phyloP scores from a whole-genome alignment of 805 yeast genomes.

The Candida gorgasii region DNA sequence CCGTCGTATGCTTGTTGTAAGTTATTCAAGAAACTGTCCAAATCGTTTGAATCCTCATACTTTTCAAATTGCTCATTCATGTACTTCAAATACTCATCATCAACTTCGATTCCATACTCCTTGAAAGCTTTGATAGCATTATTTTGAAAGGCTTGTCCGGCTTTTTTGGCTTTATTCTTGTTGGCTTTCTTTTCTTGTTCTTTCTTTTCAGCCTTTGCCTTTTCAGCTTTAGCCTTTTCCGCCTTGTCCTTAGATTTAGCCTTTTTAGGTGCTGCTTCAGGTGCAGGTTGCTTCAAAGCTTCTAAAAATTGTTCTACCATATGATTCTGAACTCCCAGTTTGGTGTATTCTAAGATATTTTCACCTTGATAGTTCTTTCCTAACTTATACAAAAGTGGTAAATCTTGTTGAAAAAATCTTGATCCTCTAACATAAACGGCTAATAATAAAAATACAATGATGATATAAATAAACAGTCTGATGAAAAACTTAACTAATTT shows the following conservation, averaged over 20 bases:
- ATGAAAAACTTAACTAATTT: conserved; percentile 19
- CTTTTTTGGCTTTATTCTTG: conserved; percentile 5
- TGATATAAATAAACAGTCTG: conserved; percentile 19
- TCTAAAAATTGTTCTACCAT: conserved; percentile 6
- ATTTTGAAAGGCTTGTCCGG: conserved; percentile 11
- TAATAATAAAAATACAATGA: conserved; percentile 17
- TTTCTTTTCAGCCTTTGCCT: neutral
- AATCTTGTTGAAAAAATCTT: conserved; percentile 20
- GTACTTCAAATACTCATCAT: conserved; percentile 17
- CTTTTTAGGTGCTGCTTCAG: neutral
- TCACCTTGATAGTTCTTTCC: conserved; percentile 11
- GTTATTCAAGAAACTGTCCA: conserved; percentile 1
- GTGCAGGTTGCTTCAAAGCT: neutral
- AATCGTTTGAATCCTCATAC: conserved; percentile 4
- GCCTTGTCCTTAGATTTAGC: neutral
- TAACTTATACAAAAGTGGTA: conserved; percentile 13
- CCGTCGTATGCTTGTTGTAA: conserved; percentile 3
- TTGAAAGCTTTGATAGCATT: conserved; percentile 14
- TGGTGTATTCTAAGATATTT: conserved; percentile 6
- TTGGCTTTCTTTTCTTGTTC: conserved; percentile 4
- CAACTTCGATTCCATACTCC: conserved; percentile 21
- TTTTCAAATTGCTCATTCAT: conserved; percentile 14
- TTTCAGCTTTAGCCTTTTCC: neutral
- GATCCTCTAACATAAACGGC: conserved; percentile 27
- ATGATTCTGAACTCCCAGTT: conserved; percentile 6